A percentile compares a stretch with the other conserved stretches of the same genome.
These are phyloP conservation scores for Penicillium sp. DNA, from an alignment of 2,329 filamentous ascomycete species.

Conservation along the genomic window DNA sequence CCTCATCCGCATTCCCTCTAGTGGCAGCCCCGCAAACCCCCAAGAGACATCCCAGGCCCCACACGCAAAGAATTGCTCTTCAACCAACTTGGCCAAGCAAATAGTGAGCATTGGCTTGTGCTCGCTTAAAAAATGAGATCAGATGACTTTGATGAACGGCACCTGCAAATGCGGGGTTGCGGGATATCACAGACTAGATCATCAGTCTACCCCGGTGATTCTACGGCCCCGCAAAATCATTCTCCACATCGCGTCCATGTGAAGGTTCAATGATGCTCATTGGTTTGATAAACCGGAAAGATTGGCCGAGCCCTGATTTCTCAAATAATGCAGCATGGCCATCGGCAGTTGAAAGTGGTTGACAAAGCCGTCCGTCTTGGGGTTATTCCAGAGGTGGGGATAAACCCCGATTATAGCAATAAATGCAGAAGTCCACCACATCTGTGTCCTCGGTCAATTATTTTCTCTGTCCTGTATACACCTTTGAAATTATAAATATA, in stretches of 20 bases:
- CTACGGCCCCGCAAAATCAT: conserved; percentile 9
- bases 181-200: conserved; percentile 2
- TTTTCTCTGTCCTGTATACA: neutral
- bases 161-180: conserved; percentile 9
- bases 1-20: neutral
- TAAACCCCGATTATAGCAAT: neutral
- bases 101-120: neutral
- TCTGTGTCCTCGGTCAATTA: neutral
- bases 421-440: neutral
- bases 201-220: neutral
- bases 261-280: neutral
- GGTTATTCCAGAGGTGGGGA: conserved; percentile 8
- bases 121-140: neutral
- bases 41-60: neutral
- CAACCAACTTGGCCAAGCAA: neutral
- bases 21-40: neutral
- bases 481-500: neutral
- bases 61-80: neutral
- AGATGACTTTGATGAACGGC: neutral
- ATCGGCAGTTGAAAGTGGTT: conserved; percentile 7
- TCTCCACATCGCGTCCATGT: conserved; percentile 10
- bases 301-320: conserved; percentile 9
- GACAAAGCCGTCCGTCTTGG: neutral
- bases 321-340: neutral
- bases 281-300: conserved; percentile 5